These are phyloP conservation scores for Claviceps spartinae DNA, from an alignment of 2,329 filamentous ascomycete species.

Conservation along the genomic window DNA sequence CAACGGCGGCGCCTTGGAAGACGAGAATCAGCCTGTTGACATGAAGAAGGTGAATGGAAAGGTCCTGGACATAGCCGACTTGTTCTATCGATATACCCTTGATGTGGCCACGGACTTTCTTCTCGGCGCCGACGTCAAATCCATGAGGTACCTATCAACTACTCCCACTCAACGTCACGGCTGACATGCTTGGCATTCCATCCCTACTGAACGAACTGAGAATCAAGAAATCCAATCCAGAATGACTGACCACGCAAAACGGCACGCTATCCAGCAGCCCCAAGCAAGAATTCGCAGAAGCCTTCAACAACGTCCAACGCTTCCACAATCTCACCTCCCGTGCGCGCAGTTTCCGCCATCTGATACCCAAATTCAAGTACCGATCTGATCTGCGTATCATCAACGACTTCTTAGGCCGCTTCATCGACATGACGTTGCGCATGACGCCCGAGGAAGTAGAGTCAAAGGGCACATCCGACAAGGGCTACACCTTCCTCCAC, in stretches of 20 bases:
- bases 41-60: constrained; percentile 45
- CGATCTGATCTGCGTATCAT: constrained; percentile 50
- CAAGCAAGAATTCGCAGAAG: constrained; percentile 48
- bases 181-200: too few species aligned
- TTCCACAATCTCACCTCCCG: constrained; percentile 46
- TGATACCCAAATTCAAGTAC: constrained; percentile 55
- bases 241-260: not conserved
- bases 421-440: constrained; percentile 50
- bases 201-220: too few species aligned
- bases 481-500: constrained; percentile 73
- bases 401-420: constrained; percentile 64
- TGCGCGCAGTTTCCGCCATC: constrained; percentile 15
- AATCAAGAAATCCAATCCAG: not conserved
- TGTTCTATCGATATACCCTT: constrained; percentile 76
- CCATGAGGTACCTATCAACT: constrained; percentile 29
- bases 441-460: constrained; percentile 51
- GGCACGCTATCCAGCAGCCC: constrained; percentile 20
- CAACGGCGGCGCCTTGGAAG: constrained; percentile 41
- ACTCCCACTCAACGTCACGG: not conserved
- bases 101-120: constrained; percentile 82
- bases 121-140: constrained; percentile 60
- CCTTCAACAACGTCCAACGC: constrained; percentile 57
- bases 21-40: constrained; percentile 51
- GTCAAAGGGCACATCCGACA: constrained; percentile 52
- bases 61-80: constrained; percentile 54